A percentile compares a stretch with the other conserved stretches of the same genome.
Conservation (phyloP, 805 yeast genomes). For the Kazachstania psychrophila region DNA sequence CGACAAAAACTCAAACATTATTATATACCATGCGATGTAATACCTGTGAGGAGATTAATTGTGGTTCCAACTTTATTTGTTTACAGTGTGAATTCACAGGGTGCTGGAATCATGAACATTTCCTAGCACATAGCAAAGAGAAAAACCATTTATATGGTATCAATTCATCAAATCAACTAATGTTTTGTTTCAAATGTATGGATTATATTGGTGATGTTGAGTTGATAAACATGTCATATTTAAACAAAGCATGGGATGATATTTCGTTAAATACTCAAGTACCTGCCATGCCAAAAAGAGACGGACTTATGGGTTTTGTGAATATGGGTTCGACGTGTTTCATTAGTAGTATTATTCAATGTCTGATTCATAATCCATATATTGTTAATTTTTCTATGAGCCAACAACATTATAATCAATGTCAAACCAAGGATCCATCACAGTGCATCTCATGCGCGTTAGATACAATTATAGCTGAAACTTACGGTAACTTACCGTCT, state of each 20-base stretch:
- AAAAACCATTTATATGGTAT: slow-evolving; percentile 54
- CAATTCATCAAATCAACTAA: slow-evolving; percentile 55
- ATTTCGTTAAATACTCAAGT: slow-evolving; percentile 14
- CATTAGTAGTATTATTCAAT: slow-evolving; percentile 88
- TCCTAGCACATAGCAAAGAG: slow-evolving; percentile 37
- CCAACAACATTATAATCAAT: slow-evolving; percentile 23
- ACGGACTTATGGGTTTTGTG: slow-evolving; percentile 82
- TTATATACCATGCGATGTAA: slow-evolving; percentile 22
- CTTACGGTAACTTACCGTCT: slow-evolving; percentile 39
- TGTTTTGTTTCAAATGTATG: slow-evolving; percentile 74
- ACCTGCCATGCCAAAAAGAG: slow-evolving; percentile 40
- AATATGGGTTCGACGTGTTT: slow-evolving; percentile 97
- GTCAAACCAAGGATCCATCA: slow-evolving; percentile 22
- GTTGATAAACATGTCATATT: slow-evolving; percentile 12
- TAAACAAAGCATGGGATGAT: slow-evolving; percentile 24
- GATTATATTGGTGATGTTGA: slow-evolving; percentile 57
- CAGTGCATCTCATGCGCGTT: slow-evolving; percentile 77
- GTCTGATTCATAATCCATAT: slow-evolving; percentile 83
- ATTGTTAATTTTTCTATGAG: slow-evolving; percentile 68
- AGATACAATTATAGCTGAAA: slow-evolving; percentile 66
- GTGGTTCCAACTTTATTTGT: slow-evolving; percentile 47
- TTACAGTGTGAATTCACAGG: slow-evolving; percentile 73
- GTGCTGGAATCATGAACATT: slow-evolving; percentile 46
- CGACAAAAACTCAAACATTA: slow-evolving; percentile 13
- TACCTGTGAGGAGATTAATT: slow-evolving; percentile 24